Conservation (phyloP, 495 filamentous ascomycete genomes). For the Penicillium paradoxum region DNA sequence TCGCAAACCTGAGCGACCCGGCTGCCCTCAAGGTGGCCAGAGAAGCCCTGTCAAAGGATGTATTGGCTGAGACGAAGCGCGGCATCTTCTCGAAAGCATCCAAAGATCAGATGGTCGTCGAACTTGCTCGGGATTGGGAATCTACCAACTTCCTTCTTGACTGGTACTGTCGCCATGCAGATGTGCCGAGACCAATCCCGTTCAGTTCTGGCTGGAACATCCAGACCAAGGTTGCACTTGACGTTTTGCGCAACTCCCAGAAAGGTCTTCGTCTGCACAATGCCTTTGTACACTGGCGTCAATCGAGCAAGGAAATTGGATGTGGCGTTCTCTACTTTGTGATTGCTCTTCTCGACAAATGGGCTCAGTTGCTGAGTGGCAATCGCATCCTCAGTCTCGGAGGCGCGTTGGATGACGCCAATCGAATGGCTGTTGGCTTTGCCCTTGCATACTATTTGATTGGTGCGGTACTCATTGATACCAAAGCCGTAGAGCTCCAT, state of each 20-base stretch:
- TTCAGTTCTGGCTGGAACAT: slow-evolving; percentile 62
- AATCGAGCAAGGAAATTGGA: slow-evolving; percentile 52
- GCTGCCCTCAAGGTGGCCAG: slow-evolving; percentile 44
- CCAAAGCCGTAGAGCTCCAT: slow-evolving; percentile 52
- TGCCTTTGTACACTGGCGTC: slow-evolving; percentile 58
- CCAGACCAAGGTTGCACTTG: slow-evolving; percentile 50
- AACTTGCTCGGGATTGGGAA: slow-evolving; percentile 49
- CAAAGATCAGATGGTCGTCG: slow-evolving; percentile 41
- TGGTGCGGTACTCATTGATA: slow-evolving; percentile 55
- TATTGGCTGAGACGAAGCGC: slow-evolving; percentile 41
- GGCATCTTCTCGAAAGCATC: slow-evolving; percentile 38
- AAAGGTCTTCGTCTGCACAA: slow-evolving; percentile 58
- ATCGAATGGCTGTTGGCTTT: slow-evolving; percentile 52
- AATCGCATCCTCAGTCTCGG: slow-evolving; percentile 41
- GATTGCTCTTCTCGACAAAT: slow-evolving; percentile 56
- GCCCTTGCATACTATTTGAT: slow-evolving; percentile 56
- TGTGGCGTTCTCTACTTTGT: slow-evolving; percentile 56
- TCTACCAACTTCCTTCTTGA: slow-evolving; percentile 55
- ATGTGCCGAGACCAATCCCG: slow-evolving; percentile 46
- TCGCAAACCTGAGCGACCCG: slow-evolving; percentile 38
- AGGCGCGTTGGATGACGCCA: slow-evolving; percentile 30
- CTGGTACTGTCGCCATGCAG: slow-evolving; percentile 54
- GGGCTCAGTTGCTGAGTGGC: slow-evolving; percentile 50
- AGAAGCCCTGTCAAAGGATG: slow-evolving; percentile 40
- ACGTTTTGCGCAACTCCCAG: slow-evolving; percentile 49